Evolutionary conservation across 1,284 basidiomycete genomes (phyloP).

Genomic region (Phaffia rhodozyma): DNA sequence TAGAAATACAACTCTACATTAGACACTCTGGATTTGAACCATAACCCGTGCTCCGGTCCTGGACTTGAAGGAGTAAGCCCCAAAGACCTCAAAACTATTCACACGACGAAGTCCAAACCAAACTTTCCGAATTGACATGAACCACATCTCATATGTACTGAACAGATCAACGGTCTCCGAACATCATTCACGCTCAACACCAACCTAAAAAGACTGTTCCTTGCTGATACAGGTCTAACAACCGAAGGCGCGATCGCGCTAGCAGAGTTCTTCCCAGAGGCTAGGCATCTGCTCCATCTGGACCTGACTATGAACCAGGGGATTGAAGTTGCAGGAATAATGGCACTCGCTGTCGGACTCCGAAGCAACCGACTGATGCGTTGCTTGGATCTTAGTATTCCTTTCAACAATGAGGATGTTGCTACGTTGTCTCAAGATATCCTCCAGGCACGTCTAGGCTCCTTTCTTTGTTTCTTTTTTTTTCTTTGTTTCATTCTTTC

Average conservation of each 20-base stretch:
- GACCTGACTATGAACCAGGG: constrained; percentile 63
- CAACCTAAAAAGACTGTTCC: constrained; percentile 81
- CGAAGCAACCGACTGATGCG: constrained; percentile 71
- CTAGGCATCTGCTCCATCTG: constrained; percentile 71
- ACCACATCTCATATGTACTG: constrained; percentile 13
- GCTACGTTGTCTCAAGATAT: constrained; percentile 44
- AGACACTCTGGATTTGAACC: constrained; percentile 84
- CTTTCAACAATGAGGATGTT: constrained; percentile 74
- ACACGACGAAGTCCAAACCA: neutral
- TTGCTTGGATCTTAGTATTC: constrained; percentile 87
- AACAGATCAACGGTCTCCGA: constrained; percentile 69
- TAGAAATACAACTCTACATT: constrained; percentile 90
- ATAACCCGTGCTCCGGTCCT: constrained; percentile 86
- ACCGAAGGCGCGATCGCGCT: constrained; percentile 84
- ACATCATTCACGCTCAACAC: constrained; percentile 89
- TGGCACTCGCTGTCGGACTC: constrained; percentile 77
- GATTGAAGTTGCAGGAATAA: constrained; percentile 78
- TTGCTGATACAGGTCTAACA: constrained; percentile 68
- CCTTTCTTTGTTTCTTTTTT: constrained; percentile 10
- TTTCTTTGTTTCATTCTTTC: neutral
- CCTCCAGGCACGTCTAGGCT: constrained; percentile 24
- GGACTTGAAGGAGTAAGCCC: constrained; percentile 66
- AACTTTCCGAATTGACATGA: neutral
- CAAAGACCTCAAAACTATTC: too few species aligned
- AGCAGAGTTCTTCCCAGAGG: constrained; percentile 91